Percentiles rank a stretch among this genome's conserved stretches.
Evolutionary conservation across 176 grass and related monocot species (phyloP).

Genomic region (Aegilops longissima): DNA sequence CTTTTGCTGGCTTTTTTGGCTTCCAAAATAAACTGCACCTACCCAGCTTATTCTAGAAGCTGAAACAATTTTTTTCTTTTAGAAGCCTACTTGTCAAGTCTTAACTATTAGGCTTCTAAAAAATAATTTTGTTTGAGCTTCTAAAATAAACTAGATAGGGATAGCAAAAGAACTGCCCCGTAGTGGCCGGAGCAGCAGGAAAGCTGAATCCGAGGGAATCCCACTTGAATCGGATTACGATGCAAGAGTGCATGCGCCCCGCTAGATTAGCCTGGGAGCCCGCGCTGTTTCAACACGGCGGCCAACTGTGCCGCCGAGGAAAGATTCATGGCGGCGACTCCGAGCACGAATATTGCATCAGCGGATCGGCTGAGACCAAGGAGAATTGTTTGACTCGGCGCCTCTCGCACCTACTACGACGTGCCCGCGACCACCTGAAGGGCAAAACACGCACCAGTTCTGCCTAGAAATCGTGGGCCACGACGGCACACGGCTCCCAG

Average conservation of each 20-base stretch:
- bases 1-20: no score
- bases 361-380: no score
- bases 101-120: no score
- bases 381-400: not conserved
- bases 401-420: not conserved
- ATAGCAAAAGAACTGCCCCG: no score
- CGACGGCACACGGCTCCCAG: not conserved
- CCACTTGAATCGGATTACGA: not conserved
- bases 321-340: not conserved
- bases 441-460: not conserved
- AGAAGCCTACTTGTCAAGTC: no score
- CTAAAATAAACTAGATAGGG: no score
- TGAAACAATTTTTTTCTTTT: no score
- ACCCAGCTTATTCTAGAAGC: no score
- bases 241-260: not conserved
- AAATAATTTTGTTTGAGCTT: no score
- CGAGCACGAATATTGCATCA: not conserved
- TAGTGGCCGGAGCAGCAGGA: no score
- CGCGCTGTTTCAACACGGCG: not conserved
- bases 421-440: not conserved
- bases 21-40: no score
- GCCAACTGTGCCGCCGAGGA: not conserved
- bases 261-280: not conserved
- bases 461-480: not conserved
- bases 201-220: not conserved